phyloP scores from a whole-genome alignment of 2,329 filamentous ascomycete species.

The Aspergillus neoniger region DNA sequence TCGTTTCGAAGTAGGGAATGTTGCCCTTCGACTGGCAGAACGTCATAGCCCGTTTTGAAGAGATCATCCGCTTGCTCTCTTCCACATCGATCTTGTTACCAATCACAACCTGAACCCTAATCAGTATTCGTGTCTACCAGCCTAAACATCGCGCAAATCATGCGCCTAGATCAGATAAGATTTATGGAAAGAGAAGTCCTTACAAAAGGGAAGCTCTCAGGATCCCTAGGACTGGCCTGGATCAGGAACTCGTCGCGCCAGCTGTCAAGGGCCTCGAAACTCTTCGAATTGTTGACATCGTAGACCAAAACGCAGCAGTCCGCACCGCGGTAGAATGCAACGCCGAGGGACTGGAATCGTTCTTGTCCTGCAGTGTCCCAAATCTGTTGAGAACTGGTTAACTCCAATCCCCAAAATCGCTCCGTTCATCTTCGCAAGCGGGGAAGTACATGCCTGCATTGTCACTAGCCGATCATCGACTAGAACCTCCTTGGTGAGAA shows the following conservation, averaged over 20 bases:
- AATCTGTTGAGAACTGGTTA: constrained; percentile 58
- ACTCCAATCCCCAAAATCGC: not conserved
- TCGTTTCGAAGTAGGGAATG: constrained; percentile 99
- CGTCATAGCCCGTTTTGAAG: constrained; percentile 91
- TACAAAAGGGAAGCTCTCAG: constrained; percentile 97
- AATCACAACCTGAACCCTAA: constrained; percentile 70
- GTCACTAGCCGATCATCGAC: constrained; percentile 97
- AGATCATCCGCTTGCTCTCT: constrained; percentile 96
- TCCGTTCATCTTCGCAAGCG: not conserved
- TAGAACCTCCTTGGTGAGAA: constrained; percentile 95
- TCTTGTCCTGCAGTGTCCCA: constrained; percentile 99
- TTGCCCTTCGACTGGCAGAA: constrained; percentile 97
- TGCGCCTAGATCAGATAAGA: not conserved
- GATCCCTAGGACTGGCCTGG: constrained; percentile 92
- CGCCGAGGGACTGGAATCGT: constrained; percentile 93
- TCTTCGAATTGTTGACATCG: constrained; percentile 99
- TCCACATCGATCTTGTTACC: constrained; percentile 99
- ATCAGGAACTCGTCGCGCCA: constrained; percentile 99
- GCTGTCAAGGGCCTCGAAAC: constrained; percentile 96
- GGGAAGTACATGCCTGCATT: constrained; percentile 72
- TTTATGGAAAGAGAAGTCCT: constrained; percentile 34
- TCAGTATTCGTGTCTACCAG: constrained; percentile 14
- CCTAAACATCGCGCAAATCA: not conserved
- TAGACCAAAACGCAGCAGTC: constrained; percentile 98
- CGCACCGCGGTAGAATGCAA: constrained; percentile 95